Evolutionary conservation across 2,329 filamentous ascomycete species (phyloP).

Genomic region (Berkeleyomyces rouxiae): DNA sequence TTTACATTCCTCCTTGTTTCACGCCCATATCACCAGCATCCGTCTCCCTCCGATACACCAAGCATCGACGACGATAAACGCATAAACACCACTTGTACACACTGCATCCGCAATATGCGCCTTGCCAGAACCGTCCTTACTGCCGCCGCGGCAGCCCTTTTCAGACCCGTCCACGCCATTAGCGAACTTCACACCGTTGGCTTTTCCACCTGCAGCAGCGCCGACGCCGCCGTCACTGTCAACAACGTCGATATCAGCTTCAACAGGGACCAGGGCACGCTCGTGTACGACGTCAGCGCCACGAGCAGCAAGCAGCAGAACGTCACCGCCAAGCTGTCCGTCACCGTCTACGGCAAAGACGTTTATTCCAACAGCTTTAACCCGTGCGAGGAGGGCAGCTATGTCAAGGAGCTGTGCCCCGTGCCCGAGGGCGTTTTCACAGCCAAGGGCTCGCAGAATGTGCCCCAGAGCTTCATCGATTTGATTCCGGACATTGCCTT

Average conservation of each 20-base stretch:
- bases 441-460: constrained; percentile 52
- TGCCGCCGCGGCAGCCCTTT: constrained; percentile 22
- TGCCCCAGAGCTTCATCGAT: constrained; percentile 53
- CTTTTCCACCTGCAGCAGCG: constrained; percentile 51
- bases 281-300: constrained; percentile 71
- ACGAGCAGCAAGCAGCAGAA: constrained; percentile 59
- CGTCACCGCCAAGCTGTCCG: constrained; percentile 57
- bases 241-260: constrained; percentile 63
- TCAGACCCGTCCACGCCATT: constrained; percentile 38
- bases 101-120: background rate
- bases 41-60: background rate
- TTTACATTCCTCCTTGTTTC: background rate
- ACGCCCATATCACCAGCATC: background rate
- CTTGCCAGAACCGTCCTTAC: constrained; percentile 2
- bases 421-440: constrained; percentile 61
- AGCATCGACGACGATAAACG: background rate
- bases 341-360: constrained; percentile 68
- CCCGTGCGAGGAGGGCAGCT: constrained; percentile 54
- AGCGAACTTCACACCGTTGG: constrained; percentile 67
- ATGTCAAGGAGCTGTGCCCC: constrained; percentile 58
- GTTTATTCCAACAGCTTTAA: constrained; percentile 71
- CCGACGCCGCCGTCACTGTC: constrained; percentile 42
- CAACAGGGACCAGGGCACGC: constrained; percentile 52
- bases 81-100: background rate
- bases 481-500: constrained; percentile 83